Base-by-base conservation (phyloP, 2,329 filamentous ascomycete genomes). In the Ceratocystis harringtonii region DNA sequence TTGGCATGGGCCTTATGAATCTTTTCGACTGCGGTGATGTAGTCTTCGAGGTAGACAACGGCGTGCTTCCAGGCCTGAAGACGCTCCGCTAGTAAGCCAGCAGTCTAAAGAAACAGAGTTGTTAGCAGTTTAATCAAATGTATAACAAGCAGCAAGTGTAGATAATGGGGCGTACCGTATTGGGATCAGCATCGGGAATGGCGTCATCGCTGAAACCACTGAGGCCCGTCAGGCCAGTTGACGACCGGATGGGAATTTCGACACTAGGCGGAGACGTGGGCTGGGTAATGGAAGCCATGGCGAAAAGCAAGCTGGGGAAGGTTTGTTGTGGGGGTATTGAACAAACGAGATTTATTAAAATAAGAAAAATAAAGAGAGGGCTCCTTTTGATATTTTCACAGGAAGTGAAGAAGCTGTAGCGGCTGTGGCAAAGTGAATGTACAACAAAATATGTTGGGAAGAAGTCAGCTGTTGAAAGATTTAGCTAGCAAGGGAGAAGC, bases 1-100 rank as follows among this genome's bases (percentile, higher is more conserved):
- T 96, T 97, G 65, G 90, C 85, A 70, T 96, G 88, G 10, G 84
- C 81, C 73, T 86, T 87, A 73, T 96, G 87, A 67, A 90, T 80
- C 80, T 92, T 96, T 75, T 96, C 91, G 2, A 91, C 89, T 5
- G 88, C 86, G 36, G 78, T 79, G 71, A 97, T 81, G 74, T 96
- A 99, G 63, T 95, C 90, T 76, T 97, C 91, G 61, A 99, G 81
- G 73, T 96, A 92, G 66, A 81, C 89, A 68, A 91, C 89, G 68
- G 92, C 90, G 75, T 97, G 92, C 75, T 96, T 97, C 91, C 91
- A 99, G 60, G 94, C 94, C 72, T 89, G 88, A 68, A 99, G 81
- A 69, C 94, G 85, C 78, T 97, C 90, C 65, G 87, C 81, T 69
- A 99, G 86, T 62, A 97, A 81, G 50, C 83, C 86, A n/a, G 87